phyloP scores from a whole-genome alignment of 306 rosid species.

The Gastrolobium bilobum region DNA sequence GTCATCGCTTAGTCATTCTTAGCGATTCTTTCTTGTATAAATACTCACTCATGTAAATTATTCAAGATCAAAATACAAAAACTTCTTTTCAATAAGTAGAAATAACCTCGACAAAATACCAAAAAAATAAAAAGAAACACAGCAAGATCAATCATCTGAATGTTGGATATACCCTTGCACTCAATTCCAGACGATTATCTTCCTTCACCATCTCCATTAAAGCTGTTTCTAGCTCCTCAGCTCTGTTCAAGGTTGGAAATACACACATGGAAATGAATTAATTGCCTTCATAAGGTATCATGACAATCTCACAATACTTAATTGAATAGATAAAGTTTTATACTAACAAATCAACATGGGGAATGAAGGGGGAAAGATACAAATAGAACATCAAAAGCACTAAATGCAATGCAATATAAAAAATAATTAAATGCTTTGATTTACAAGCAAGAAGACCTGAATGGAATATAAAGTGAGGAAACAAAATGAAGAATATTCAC shows the following conservation, averaged over 20 bases:
- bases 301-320: constrained; percentile 2
- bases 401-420: constrained; percentile 20
- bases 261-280: constrained; percentile 45
- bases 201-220: constrained; percentile 87
- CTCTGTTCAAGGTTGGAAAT: constrained; percentile 63
- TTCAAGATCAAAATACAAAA: too few species aligned
- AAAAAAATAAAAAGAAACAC: constrained; percentile 9
- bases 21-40: too few species aligned
- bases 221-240: constrained; percentile 97
- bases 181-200: constrained; percentile 81
- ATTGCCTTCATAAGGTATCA: constrained; percentile 38
- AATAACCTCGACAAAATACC: constrained; percentile 26
- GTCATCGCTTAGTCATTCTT: too few species aligned
- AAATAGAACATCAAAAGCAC: constrained; percentile 37
- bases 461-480: constrained; percentile 32
- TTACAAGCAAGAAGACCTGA: constrained; percentile 32
- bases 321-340: constrained; percentile 31
- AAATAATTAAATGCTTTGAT: constrained; percentile 26
- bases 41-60: too few species aligned
- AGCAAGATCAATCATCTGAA: constrained; percentile 49
- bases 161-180: constrained; percentile 78
- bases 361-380: constrained; percentile 34
- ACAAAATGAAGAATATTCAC: constrained; percentile 37
- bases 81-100: too few species aligned
- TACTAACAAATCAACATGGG: constrained; percentile 39